These are phyloP conservation scores for Camelina hispida DNA, from an alignment of 345 rosid species.

Conservation along the genomic window DNA sequence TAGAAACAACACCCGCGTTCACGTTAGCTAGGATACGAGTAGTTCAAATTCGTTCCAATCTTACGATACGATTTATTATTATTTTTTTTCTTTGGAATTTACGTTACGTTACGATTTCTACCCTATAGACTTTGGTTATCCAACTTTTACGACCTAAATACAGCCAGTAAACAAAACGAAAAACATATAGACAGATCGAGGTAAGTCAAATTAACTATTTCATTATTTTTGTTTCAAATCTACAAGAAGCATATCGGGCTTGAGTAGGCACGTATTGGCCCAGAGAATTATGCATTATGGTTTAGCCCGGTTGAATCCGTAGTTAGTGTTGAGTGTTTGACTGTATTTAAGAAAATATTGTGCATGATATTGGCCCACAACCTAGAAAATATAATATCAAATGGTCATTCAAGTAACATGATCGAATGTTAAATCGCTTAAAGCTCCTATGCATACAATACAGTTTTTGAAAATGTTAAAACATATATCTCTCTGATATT, in stretches of 20 bases:
- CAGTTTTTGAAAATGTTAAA: too few relatives aligned
- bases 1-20: background rate
- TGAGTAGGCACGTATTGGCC: slow-evolving; percentile 2
- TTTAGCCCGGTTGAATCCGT: slow-evolving; percentile 2
- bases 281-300: background rate
- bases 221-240: background rate
- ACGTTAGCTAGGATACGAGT: background rate
- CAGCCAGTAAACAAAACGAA: background rate
- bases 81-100: too few relatives aligned
- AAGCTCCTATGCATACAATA: too few relatives aligned
- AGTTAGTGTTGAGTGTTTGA: too few relatives aligned
- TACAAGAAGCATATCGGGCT: background rate
- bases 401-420: too few relatives aligned
- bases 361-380: background rate
- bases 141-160: slow-evolving; percentile 1
- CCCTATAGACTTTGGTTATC: background rate
- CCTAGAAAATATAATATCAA: too few relatives aligned
- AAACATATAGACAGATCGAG: too few relatives aligned
- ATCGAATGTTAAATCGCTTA: too few relatives aligned
- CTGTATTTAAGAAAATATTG: too few relatives aligned
- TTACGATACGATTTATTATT: background rate
- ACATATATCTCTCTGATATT: too few relatives aligned
- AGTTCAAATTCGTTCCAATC: background rate
- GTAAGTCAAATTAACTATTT: too few relatives aligned
- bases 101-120: background rate